Percentiles rank a stretch among this genome's conserved stretches.
Conservation (phyloP, 2,329 filamentous ascomycete species). For the Cercospora sesami region DNA sequence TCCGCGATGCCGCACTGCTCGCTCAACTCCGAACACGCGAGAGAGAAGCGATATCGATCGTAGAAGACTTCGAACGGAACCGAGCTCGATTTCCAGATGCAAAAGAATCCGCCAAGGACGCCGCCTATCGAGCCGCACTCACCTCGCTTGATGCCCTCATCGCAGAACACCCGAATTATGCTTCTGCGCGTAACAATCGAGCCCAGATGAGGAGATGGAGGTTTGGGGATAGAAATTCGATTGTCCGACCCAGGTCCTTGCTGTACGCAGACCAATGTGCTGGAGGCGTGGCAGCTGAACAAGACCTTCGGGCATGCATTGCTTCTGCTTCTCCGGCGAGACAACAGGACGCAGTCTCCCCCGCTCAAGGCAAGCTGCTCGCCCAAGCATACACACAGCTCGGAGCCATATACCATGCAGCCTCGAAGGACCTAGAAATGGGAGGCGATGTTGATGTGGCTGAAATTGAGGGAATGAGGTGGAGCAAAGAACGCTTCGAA, state of each 20-base stretch:
- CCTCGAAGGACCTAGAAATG: slow-evolving; percentile 28
- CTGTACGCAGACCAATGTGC: slow-evolving; percentile 4
- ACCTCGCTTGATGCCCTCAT: slow-evolving; percentile 58
- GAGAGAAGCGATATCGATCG: slow-evolving; percentile 31
- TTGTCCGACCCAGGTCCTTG: slow-evolving; percentile 21
- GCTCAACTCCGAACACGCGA: slow-evolving; percentile 27
- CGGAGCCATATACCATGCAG: slow-evolving; percentile 37
- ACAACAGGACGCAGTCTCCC: slow-evolving; percentile 58
- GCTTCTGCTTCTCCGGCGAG: slow-evolving; percentile 57
- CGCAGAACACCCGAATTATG: slow-evolving; percentile 61
- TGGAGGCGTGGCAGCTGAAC: slow-evolving; percentile 29
- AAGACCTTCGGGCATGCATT: slow-evolving; percentile 53
- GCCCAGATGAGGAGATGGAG: slow-evolving; percentile 56
- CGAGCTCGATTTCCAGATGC: slow-evolving; percentile 10
- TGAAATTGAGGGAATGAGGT: slow-evolving; percentile 39
- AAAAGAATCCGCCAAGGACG: slow-evolving; percentile 21
- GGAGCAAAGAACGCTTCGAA: slow-evolving; percentile 44
- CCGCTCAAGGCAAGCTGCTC: slow-evolving; percentile 64
- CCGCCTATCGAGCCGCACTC: slow-evolving; percentile 30
- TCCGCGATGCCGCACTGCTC: slow-evolving; percentile 23
- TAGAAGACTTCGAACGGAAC: slow-evolving; percentile 30
- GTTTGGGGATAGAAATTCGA: slow-evolving; percentile 54
- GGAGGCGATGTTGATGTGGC: slow-evolving; percentile 31
- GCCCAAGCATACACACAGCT: slow-evolving; percentile 69
- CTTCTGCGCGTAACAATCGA: slow-evolving; percentile 72